Evolutionary conservation across 108 stramenopile genomes (phyloP), one percentile per base, ranked within the genome.

Genomic region (Nitzschia palea): DNA sequence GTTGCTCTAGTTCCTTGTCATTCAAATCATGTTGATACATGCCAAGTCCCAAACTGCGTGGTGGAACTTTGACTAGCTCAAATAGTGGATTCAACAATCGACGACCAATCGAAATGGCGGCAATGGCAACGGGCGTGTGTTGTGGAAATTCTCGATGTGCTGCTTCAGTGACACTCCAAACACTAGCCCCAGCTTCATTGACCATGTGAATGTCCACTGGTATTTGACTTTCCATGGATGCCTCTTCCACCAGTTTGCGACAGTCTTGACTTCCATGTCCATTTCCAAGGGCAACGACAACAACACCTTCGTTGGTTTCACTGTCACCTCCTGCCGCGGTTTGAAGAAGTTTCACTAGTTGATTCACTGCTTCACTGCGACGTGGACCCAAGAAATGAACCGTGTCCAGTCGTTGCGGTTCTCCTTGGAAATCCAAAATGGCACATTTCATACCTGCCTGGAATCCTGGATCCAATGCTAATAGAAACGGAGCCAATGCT

Each of bases 1-100:
- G 68, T 52, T 81, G 76, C 15, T 86, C 82, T 47, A 89, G 61
- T 27, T 79, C 66, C 25, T 68, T 73, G 43, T 84, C 79, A 25
- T 67, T 54, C 32, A 85, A 56, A 57, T 89, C 88, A 68, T 89
- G 88, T 68, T 89, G 88, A 55, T 89, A 89, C 85, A 89, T 85
- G 12, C 88, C 88, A 20, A 89, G 56, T 8, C 88, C 88, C 22
- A 89, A 59, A 48, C 67, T 74, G 48, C 35, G 68, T 17, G 84
- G 84, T 10, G 88, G 88, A 9, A 89, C 73, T 37, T 86, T 86
- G 18, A 89, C 80, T 10, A 89, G 58, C 56, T 86, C 86, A 48
- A 70, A 74, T 25, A 86, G 57, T 9, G 86, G 86, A 68, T 86
- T 86, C 45, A 79, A 75, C n/a, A 67, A 71, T 27, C 86, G 66